phyloP scores from a whole-genome alignment of 371 early-diverging fungal genomes.

The Mortierella polycephala region DNA sequence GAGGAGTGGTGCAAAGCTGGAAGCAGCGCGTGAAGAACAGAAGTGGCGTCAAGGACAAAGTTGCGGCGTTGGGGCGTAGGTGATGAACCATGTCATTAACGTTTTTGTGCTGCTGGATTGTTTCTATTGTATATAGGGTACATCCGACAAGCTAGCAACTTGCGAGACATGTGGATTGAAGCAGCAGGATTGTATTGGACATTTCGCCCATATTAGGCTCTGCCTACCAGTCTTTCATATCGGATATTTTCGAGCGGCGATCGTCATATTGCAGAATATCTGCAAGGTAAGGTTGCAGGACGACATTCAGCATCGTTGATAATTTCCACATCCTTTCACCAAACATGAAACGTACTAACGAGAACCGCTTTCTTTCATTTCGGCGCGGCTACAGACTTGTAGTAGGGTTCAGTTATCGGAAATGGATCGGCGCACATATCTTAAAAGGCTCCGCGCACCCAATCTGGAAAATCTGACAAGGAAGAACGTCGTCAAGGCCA shows the following conservation, averaged over 20 bases:
- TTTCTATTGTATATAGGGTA: constrained; percentile 68
- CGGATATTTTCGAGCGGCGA: constrained; percentile 94
- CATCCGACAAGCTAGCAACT: constrained; percentile 82
- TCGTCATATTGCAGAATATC: constrained; percentile 93
- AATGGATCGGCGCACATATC: constrained; percentile 74
- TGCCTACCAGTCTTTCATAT: constrained; percentile 98
- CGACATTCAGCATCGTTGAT: not conserved
- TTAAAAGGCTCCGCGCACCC: constrained; percentile 80
- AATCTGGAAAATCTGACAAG: constrained; percentile 85
- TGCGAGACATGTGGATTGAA: constrained; percentile 96
- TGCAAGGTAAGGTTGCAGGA: constrained; percentile 83
- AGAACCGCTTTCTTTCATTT: not conserved
- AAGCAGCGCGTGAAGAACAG: too few species aligned
- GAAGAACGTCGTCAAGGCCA: constrained; percentile 81
- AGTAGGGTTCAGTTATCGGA: constrained; percentile 90
- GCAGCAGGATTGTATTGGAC: constrained; percentile 96
- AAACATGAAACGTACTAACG: not conserved
- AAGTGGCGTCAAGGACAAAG: not conserved
- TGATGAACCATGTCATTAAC: constrained; percentile 23
- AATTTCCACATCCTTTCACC: not conserved
- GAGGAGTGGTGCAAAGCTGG: too few species aligned
- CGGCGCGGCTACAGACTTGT: constrained; percentile 70
- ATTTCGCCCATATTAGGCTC: constrained; percentile 97
- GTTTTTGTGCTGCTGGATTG: not conserved
- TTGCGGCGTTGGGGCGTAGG: constrained; percentile 28